Evolutionary conservation across 1,284 basidiomycete genomes (phyloP).

Genomic region (Macrocystidia cucumis): DNA sequence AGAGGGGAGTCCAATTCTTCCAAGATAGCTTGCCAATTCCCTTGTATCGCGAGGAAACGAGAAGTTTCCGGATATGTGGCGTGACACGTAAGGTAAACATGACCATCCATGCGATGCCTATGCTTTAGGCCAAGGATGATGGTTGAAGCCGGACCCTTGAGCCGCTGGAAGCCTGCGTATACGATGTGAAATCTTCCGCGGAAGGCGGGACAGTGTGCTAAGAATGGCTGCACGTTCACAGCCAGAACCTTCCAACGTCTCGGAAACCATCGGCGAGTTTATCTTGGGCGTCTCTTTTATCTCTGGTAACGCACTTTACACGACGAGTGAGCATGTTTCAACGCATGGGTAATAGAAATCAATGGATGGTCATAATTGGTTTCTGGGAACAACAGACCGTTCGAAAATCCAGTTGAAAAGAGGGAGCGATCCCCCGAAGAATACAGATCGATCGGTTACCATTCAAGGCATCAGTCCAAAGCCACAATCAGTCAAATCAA

Average conservation of each 20-base stretch:
- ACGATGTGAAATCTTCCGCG: conserved; percentile 33
- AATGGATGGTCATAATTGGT: conserved; percentile 3
- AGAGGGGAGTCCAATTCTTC: no score
- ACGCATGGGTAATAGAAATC: not conserved
- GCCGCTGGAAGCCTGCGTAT: conserved; percentile 21
- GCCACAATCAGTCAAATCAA: conserved; percentile 27
- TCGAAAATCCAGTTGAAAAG: no score
- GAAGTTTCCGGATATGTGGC: conserved; percentile 30
- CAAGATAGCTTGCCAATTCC: conserved; percentile 22
- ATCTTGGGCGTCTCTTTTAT: conserved; percentile 16
- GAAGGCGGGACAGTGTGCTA: conserved; percentile 28
- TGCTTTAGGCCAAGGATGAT: conserved; percentile 19
- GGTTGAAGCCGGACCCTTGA: conserved; percentile 17
- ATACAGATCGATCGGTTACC: no score
- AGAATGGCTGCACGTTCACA: conserved; percentile 25
- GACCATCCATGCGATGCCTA: conserved; percentile 19
- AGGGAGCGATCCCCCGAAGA: no score
- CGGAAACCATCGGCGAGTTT: conserved; percentile 22
- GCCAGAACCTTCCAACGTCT: conserved; percentile 25
- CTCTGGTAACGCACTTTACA: not conserved
- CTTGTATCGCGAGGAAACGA: conserved; percentile 17
- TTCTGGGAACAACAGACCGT: conserved; percentile 8
- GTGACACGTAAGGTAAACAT: conserved; percentile 25
- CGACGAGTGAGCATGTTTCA: not conserved
- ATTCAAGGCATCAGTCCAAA: conserved; percentile 14